Base-by-base conservation (phyloP, 352 stramenopile genomes). In the Globisporangium carolinianum region DNA sequence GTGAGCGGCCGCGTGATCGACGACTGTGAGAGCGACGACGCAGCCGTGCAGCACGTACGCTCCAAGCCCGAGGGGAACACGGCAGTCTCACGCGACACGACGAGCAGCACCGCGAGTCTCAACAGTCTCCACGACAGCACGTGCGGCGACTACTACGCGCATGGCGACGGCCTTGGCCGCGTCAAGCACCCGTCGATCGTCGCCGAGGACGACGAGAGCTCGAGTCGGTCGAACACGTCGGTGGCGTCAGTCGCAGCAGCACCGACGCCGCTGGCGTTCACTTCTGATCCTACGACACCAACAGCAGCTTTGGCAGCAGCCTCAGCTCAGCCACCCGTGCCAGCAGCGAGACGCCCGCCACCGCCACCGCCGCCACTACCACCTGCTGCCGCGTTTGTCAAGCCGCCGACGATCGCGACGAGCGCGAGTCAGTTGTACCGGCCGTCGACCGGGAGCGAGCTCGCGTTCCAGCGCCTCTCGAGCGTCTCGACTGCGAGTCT, bases 111-210 rank as follows among this genome's bases (percentile, higher is more conserved):
- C 0, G 17, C 50, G 39, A 67, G 61, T 39, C 38, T 67, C 36
- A 67, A 67, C 18, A 67, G 61, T 18, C 37, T 67, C 6, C 61
- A 67, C 47, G 61, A 67, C 46, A 67, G 61, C 50, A 58, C 32
- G 43, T 63, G 56, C 42, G 57, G 61, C 41, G 61, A 63, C 53
- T 54, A 55, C 12, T 67, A 47, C 49, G 57, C 41, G 48, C 60
- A 66, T 37, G 60, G 53, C 35, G 61, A 63, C 45, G 56, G 61
- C 3, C 56, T 63, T n/a, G 24, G 37, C 35, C 45, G 42, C 2
- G 57, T 59, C 3, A 48, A 59, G 17, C 42, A 57, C 14, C 60
- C 55, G n/a, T 52, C 55, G 8, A 60, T 63, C 49, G 61, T 64
- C 17, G 39, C 57, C 12, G 60, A 66, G 18, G 60, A 66, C 7